Base-by-base conservation (phyloP, 1,284 basidiomycete species). In the Leccinum brunneo-olivaceum region DNA sequence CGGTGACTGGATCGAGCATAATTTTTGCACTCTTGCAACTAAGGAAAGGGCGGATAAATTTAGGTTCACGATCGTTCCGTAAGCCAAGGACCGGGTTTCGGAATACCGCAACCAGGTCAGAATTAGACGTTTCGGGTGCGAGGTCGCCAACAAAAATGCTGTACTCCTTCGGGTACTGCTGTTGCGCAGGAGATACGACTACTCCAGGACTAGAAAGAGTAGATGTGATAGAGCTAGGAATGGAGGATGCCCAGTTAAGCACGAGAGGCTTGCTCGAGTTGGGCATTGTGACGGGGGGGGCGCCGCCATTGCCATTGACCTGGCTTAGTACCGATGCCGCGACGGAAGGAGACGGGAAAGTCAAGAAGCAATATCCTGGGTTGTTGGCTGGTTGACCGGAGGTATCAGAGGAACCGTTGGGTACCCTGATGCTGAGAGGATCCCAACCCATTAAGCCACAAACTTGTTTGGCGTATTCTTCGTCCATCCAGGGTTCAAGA, bases 1-100 rank as follows among this genome's bases (percentile, higher is more conserved):
- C 90, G 8, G 89, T 90, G 29, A 84, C 77, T 8, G 89, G 87
- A 63, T 93, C 90, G 35, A 89, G 69, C 89, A 93, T 92, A 52
- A 93, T 92, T 68, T 93, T 93, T 24, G 90, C 90, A 60, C 88
- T 92, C 69, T 90, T 90, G 65, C 89, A 91, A 58, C 87, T 91
- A 34, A 81, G 65, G 68, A 93, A 93, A 2, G 88, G 86, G 10
- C 81, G 74, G 45, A 92, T 89, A 52, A 90, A 87, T 60, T 86
- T 86, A 21, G 86, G 84, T 61, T 85, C 84, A 49, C 85, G 74
- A 60, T 84, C 83, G 56, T 81, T 86, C 47, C 87, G 75, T 44
- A 89, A 72, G 29, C 87, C 87, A 8, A 90, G 74, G 5, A 87
- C 81, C 0, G 89, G 86, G 62, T 90, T 87, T 55, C 84, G 79